phyloP scores from a whole-genome alignment of 345 rosid genomes.

The Lagerstroemia speciosa region DNA sequence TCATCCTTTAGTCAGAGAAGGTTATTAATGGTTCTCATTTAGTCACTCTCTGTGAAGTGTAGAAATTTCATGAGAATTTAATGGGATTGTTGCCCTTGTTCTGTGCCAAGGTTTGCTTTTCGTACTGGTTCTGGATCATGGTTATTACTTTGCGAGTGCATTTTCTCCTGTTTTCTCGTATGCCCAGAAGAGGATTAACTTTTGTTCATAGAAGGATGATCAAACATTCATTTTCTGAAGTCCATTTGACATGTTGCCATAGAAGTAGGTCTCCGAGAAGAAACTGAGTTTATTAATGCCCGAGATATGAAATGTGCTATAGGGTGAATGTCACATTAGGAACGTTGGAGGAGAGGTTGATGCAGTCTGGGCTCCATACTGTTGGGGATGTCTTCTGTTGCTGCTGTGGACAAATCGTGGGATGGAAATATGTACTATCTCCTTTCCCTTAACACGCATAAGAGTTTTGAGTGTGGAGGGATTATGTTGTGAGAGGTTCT shows the following conservation, averaged over 20 bases:
- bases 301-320: neutral
- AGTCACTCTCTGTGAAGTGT: neutral
- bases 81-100: neutral
- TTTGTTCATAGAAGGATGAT: too few species aligned
- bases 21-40: neutral
- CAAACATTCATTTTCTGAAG: neutral
- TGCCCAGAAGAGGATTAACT: neutral
- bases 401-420: slow-evolving; percentile 79
- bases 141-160: neutral
- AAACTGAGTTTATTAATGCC: neutral
- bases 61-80: neutral
- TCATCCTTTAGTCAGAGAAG: neutral
- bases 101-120: neutral
- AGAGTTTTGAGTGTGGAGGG: neutral
- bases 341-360: slow-evolving; percentile 59
- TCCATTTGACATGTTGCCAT: too few species aligned
- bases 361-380: slow-evolving; percentile 81
- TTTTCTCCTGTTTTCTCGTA: neutral
- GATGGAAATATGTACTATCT: slow-evolving; percentile 83
- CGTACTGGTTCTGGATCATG: neutral
- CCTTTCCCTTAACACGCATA: neutral
- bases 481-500: neutral
- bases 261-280: neutral
- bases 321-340: slow-evolving; percentile 71
- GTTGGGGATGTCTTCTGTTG: slow-evolving; percentile 87